Conservation (phyloP, 2,329 filamentous ascomycete genomes). For the Penicillium griseofulvum region DNA sequence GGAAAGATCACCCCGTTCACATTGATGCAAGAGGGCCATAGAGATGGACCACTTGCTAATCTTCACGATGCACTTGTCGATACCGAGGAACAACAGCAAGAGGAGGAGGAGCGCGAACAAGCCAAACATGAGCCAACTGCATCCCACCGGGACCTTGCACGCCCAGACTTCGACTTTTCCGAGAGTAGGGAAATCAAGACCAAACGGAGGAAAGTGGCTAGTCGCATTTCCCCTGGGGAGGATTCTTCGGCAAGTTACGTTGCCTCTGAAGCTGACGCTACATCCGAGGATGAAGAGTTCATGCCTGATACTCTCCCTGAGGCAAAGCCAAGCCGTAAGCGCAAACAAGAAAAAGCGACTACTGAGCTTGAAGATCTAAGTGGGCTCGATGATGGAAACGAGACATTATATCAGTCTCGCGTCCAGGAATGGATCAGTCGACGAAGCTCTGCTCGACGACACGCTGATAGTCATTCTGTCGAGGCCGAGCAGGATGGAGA, state of each 20-base stretch:
- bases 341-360: constrained; percentile 33
- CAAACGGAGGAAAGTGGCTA: constrained; percentile 39
- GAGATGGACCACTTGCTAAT: constrained; percentile 62
- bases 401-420: constrained; percentile 72
- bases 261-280: constrained; percentile 30
- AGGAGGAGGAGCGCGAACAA: constrained; percentile 49
- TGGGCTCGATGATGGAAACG: constrained; percentile 83
- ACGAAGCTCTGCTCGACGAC: constrained; percentile 59
- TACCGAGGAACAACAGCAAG: constrained; percentile 68
- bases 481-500: constrained; percentile 31
- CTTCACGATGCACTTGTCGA: constrained; percentile 76
- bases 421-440: constrained; percentile 71
- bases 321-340: constrained; percentile 14
- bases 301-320: constrained; percentile 30
- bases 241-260: constrained; percentile 37
- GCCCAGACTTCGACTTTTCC: constrained; percentile 66
- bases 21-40: constrained; percentile 62
- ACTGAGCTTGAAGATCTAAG: constrained; percentile 55
- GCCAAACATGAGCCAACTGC: constrained; percentile 44
- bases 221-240: constrained; percentile 7
- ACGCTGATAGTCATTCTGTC: constrained; percentile 39
- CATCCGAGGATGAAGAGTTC: constrained; percentile 38
- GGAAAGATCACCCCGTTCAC: constrained; percentile 98
- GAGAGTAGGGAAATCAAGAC: constrained; percentile 20
- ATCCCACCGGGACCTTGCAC: constrained; percentile 71